A percentile compares a stretch with the other conserved stretches of the same genome.
phyloP scores from a whole-genome alignment of 495 filamentous ascomycete genomes.

The Lasiosphaeria miniovina region DNA sequence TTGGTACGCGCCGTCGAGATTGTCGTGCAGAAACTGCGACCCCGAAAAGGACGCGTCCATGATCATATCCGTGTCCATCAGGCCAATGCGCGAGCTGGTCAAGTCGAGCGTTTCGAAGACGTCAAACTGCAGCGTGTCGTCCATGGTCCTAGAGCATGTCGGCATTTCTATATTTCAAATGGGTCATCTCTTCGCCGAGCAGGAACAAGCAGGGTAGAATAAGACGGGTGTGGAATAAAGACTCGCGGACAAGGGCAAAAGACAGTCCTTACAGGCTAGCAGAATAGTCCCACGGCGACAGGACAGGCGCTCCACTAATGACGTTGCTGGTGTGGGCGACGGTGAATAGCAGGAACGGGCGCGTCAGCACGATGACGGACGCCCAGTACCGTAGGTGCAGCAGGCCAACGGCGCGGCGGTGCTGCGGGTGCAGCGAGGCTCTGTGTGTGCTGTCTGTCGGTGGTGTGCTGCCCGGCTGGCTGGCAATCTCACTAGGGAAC shows the following conservation, averaged over 20 bases:
- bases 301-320: background rate
- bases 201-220: background rate
- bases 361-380: constrained; percentile 1
- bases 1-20: background rate
- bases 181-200: background rate
- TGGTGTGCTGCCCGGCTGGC: no score
- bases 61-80: constrained; percentile 9
- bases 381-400: constrained; percentile 8
- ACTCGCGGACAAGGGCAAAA: background rate
- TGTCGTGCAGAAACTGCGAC: constrained; percentile 6
- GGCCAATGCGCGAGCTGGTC: background rate
- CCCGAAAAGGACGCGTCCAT: constrained; percentile 8
- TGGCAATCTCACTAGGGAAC: background rate
- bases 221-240: no score
- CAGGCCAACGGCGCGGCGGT: constrained; percentile 2
- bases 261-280: background rate
- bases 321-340: background rate
- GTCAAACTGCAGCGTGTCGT: constrained; percentile 5
- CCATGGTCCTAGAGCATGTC: no score
- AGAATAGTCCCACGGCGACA: background rate
- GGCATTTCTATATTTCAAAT: background rate
- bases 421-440: constrained; percentile 11
- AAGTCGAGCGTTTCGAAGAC: constrained; percentile 5
- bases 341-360: constrained; percentile 7
- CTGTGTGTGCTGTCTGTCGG: background rate